phyloP scores from a whole-genome alignment of 2,329 filamentous ascomycete species.

The Daldinia sp. region DNA sequence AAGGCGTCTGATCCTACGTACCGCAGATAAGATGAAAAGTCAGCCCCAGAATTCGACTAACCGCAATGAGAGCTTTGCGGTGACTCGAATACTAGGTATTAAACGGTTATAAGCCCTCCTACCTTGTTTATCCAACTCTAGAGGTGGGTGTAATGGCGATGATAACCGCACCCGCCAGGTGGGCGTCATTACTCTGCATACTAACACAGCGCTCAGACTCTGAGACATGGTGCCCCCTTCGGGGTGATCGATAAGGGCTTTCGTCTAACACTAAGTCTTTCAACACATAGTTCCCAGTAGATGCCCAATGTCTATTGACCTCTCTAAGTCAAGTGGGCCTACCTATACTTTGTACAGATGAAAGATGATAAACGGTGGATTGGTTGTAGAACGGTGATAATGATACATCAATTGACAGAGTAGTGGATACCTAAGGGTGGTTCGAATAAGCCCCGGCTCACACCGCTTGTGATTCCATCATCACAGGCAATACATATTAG shows the following conservation, averaged over 20 bases:
- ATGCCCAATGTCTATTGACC: neutral
- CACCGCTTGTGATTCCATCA: neutral
- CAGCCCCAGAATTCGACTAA: neutral
- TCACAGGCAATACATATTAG: neutral
- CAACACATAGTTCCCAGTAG: neutral
- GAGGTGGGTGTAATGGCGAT: neutral
- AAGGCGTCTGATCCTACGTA: neutral
- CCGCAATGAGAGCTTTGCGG: neutral
- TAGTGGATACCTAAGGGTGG: neutral
- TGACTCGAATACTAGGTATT: neutral
- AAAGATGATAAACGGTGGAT: neutral
- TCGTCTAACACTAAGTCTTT: neutral
- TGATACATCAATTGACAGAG: neutral
- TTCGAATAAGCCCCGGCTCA: neutral
- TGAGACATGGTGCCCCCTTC: neutral
- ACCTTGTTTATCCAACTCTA: neutral
- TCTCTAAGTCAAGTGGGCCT: neutral
- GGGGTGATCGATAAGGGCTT: neutral
- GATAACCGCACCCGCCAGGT: neutral
- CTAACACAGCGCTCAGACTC: conserved; percentile 4
- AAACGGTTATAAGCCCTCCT: neutral
- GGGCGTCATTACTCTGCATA: neutral
- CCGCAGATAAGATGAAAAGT: neutral
- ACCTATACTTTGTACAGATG: neutral
- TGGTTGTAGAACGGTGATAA: neutral